Evolutionary conservation across 148 eudicot species (phyloP).

Genomic region (Rheum nobile): DNA sequence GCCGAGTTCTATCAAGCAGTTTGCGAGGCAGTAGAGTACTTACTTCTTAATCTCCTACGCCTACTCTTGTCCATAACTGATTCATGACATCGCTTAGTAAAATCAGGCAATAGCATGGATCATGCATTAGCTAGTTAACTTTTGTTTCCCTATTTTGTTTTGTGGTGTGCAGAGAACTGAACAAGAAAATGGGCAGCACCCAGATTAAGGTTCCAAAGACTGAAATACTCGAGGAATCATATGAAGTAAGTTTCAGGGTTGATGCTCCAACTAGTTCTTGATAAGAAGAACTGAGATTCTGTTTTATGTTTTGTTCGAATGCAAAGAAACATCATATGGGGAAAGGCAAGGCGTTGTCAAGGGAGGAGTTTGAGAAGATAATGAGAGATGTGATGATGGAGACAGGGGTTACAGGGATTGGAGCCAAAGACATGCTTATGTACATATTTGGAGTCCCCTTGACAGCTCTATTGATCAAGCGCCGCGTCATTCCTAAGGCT

Average conservation of each 20-base stretch:
- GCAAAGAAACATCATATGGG: constrained; percentile 46
- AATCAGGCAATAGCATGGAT: too few species aligned
- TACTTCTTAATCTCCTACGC: neutral
- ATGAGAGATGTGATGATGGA: constrained; percentile 47
- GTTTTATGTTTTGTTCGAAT: neutral
- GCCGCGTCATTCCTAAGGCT: constrained; percentile 3
- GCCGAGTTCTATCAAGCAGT: constrained; percentile 53
- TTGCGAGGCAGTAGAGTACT: constrained; percentile 54
- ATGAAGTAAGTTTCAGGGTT: constrained; percentile 21
- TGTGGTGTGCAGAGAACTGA: constrained; percentile 37
- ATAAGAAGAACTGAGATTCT: neutral
- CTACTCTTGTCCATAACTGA: neutral
- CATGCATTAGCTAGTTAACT: neutral
- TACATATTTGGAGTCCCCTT: constrained; percentile 69
- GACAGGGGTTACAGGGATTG: constrained; percentile 34
- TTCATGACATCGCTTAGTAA: neutral
- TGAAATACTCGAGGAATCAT: constrained; percentile 29
- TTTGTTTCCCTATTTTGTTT: neutral
- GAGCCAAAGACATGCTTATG: constrained; percentile 65
- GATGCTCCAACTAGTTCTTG: neutral
- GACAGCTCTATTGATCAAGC: constrained; percentile 13
- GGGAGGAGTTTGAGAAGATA: constrained; percentile 59
- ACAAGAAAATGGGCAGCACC: constrained; percentile 48
- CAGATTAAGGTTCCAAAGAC: constrained; percentile 50
- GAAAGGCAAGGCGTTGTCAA: constrained; percentile 23